These are phyloP conservation scores for Pythium periplocum DNA, from an alignment of 352 stramenopile genomes.

Conservation along the genomic window DNA sequence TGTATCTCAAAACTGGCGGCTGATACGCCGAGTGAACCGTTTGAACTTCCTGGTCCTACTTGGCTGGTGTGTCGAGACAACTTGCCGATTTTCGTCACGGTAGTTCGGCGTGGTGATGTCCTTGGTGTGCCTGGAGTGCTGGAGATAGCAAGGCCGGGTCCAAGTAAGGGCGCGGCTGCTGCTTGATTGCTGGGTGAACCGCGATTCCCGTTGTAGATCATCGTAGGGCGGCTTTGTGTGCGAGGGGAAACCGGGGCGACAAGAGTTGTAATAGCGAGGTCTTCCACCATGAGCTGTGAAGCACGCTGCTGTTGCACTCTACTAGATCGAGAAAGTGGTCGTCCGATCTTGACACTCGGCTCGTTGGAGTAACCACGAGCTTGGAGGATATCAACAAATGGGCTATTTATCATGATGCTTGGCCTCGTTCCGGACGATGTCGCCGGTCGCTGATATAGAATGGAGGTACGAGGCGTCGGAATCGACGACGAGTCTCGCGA, in stretches of 20 bases:
- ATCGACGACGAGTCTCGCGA: no score
- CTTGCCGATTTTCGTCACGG: no score
- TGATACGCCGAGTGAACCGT: no score
- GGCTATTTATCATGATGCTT: no score
- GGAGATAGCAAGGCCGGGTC: conserved; percentile 1
- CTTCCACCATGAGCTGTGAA: conserved; percentile 4
- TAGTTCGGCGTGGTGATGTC: no score
- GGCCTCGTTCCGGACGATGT: no score
- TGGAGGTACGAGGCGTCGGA: no score
- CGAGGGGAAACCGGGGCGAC: not conserved
- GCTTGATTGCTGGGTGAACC: no score
- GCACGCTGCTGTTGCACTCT: conserved; percentile 6
- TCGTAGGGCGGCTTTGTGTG: not conserved
- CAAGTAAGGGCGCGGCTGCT: not conserved
- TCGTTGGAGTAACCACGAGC: conserved; percentile 9
- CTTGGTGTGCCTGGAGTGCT: no score
- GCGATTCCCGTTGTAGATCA: not conserved
- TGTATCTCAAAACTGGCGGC: not conserved
- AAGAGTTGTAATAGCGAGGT: conserved; percentile 8
- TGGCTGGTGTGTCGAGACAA: no score
- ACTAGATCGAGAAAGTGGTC: conserved; percentile 6
- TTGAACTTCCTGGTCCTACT: no score
- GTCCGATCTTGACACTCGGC: conserved; percentile 4
- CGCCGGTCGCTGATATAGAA: no score
- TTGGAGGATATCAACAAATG: conserved; percentile 6